phyloP scores from a whole-genome alignment of 805 yeast genomes.

The Zygosaccharomyces bailii region DNA sequence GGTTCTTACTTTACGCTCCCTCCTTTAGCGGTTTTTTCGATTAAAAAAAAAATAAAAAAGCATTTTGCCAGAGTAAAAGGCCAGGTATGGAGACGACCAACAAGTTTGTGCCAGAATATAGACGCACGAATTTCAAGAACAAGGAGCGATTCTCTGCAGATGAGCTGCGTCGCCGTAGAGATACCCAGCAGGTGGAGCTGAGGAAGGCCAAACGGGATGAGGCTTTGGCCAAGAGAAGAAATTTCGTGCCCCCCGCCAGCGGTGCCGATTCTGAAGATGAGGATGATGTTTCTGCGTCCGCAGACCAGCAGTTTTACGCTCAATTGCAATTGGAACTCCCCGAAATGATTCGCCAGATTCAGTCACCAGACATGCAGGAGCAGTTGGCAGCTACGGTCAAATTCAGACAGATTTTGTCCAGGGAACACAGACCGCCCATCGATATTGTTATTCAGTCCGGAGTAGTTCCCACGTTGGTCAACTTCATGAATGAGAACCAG shows the following conservation, averaged over 20 bases:
- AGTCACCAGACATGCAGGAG: conserved; percentile 67
- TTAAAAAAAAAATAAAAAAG: too few relatives aligned
- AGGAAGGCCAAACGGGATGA: conserved; percentile 97
- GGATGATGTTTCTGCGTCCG: conserved; percentile 38
- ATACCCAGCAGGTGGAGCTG: conserved; percentile 92
- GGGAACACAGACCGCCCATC: conserved; percentile 95
- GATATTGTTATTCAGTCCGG: conserved; percentile 90
- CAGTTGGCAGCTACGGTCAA: conserved; percentile 88
- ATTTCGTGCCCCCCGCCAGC: conserved; percentile 48
- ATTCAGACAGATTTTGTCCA: conserved; percentile 88
- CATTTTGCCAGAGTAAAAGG: background rate
- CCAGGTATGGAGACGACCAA: conserved; percentile 42
- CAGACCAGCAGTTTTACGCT: conserved; percentile 42
- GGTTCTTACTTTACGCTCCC: background rate
- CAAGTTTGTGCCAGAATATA: conserved; percentile 93
- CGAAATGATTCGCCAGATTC: conserved; percentile 75
- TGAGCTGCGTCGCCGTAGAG: conserved; percentile 96
- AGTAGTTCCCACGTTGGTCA: conserved; percentile 87
- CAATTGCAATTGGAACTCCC: conserved; percentile 71
- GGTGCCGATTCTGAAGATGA: conserved; percentile 55
- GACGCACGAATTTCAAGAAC: conserved; percentile 94
- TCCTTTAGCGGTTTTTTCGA: background rate
- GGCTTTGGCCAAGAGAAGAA: conserved; percentile 89
- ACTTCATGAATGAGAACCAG: conserved; percentile 71
- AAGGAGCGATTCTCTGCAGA: conserved; percentile 91